A percentile compares a stretch with the other conserved stretches of the same genome.
Conservation (phyloP, 2,329 filamentous ascomycete genomes). For the Colletotrichum spaethianum region DNA sequence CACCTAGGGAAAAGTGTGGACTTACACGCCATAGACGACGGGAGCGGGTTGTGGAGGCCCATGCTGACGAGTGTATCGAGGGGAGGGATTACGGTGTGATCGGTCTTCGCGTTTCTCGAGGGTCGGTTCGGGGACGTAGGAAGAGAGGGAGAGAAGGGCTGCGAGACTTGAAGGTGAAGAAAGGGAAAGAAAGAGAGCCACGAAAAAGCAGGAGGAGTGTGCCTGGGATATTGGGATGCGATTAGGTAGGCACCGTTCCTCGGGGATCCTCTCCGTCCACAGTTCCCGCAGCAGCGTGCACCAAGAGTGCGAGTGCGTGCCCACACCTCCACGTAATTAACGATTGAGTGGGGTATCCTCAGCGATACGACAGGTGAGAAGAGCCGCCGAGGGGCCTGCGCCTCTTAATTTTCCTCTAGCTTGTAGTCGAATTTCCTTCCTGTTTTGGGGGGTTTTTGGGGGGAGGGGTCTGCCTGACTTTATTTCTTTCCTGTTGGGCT, state of each 20-base stretch:
- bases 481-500: not conserved
- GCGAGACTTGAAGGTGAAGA: conserved; percentile 5
- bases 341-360: conserved; percentile 32
- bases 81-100: not conserved
- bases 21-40: conserved; percentile 78
- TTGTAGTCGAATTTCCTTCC: not conserved
- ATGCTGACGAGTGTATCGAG: conserved; percentile 54
- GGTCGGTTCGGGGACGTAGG: conserved; percentile 3
- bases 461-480: not conserved
- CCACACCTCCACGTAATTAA: conserved; percentile 37
- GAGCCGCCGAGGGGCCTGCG: conserved; percentile 35
- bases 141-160: not conserved
- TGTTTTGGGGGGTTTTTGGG: not conserved
- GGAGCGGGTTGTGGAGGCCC: conserved; percentile 77
- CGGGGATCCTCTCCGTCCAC: conserved; percentile 21
- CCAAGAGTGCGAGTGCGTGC: conserved; percentile 4
- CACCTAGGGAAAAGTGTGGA: conserved; percentile 46
- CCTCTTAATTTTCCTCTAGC: conserved; percentile 22
- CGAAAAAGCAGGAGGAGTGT: conserved; percentile 17
- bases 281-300: conserved; percentile 19
- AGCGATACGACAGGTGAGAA: conserved; percentile 14
- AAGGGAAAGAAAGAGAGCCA: conserved; percentile 9
- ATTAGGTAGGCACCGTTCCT: conserved; percentile 24
- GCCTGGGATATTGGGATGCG: conserved; percentile 21
- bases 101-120: not conserved